Conservation (phyloP, 192 early-diverging fungal species). For the Linnemannia exigua region DNA sequence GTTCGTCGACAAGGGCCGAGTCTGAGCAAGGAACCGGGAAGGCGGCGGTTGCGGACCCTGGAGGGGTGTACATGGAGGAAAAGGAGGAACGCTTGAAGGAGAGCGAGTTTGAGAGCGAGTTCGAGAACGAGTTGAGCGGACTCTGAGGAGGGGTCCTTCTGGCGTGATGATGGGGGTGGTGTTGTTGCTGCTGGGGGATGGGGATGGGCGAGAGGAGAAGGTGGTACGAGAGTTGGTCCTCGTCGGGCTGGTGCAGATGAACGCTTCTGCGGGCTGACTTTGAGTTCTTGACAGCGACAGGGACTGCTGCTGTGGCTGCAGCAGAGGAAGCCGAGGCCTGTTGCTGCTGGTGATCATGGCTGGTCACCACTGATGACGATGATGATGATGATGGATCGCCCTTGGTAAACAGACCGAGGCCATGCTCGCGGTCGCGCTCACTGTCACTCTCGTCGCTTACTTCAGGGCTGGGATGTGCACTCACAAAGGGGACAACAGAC, state of each 20-base stretch:
- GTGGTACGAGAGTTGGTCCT: conserved; percentile 27
- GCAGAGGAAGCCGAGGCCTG: not conserved
- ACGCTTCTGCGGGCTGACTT: not conserved
- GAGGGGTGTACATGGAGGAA: conserved; percentile 38
- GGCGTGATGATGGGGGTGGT: not conserved
- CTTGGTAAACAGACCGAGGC: not conserved
- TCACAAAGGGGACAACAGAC: conserved; percentile 30
- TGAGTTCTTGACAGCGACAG: not conserved
- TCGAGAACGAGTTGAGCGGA: conserved; percentile 6
- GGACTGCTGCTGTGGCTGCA: not conserved
- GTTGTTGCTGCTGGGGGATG: conserved; percentile 26
- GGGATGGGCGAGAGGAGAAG: conserved; percentile 48
- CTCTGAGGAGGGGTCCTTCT: conserved; percentile 41
- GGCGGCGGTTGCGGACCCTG: conserved; percentile 30
- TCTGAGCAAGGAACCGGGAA: conserved; percentile 33
- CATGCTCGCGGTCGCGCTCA: conserved; percentile 34
- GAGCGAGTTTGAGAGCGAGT: not conserved
- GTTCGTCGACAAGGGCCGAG: conserved; percentile 22
- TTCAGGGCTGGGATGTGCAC: conserved; percentile 48
- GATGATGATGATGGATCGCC: not conserved
- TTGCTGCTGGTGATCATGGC: not conserved
- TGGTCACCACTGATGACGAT: not conserved
- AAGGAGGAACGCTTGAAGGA: conserved; percentile 10
- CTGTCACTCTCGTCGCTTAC: conserved; percentile 41
- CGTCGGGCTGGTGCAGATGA: conserved; percentile 18